Evolutionary conservation across 129 eudicot species (phyloP).

Genomic region (Lactuca sativa): DNA sequence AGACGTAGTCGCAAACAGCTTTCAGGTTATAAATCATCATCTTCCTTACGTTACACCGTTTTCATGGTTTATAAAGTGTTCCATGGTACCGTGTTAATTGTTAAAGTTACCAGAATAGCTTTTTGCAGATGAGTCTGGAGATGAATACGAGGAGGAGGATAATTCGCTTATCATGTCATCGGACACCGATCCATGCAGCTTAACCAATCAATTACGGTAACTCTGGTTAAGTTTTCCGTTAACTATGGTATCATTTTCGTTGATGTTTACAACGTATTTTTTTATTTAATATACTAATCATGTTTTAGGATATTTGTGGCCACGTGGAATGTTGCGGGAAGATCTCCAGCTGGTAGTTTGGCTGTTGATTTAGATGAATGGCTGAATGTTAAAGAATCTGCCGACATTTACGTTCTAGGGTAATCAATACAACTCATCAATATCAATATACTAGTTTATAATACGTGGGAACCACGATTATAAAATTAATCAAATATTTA

Average conservation of each 20-base stretch:
- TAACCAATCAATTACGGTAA: constrained; percentile 56
- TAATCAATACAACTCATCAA: constrained; percentile 14
- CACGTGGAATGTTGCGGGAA: constrained; percentile 96
- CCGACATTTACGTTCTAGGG: constrained; percentile 94
- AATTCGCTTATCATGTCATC: constrained; percentile 35
- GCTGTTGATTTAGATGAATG: constrained; percentile 86
- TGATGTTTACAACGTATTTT: constrained; percentile 21
- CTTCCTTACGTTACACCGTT: not conserved
- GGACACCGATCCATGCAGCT: constrained; percentile 47
- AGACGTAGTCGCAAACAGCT: constrained; percentile 29
- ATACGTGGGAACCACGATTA: too few species aligned
- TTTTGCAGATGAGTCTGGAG: constrained; percentile 38
- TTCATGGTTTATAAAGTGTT: not conserved
- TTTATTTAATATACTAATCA: constrained; percentile 1
- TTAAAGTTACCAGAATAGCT: constrained; percentile 10
- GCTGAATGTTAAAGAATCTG: constrained; percentile 69
- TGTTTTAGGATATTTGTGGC: constrained; percentile 75
- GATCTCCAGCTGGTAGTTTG: constrained; percentile 79
- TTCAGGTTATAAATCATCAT: constrained; percentile 37
- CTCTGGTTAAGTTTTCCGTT: not conserved
- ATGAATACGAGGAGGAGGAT: constrained; percentile 46
- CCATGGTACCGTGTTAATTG: constrained; percentile 4
- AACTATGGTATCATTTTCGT: not conserved
- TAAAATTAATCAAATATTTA: too few species aligned
- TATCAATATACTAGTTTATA: too few species aligned